These are phyloP conservation scores for Aeschynomene evenia DNA, from an alignment of 306 rosid species.

Conservation along the genomic window DNA sequence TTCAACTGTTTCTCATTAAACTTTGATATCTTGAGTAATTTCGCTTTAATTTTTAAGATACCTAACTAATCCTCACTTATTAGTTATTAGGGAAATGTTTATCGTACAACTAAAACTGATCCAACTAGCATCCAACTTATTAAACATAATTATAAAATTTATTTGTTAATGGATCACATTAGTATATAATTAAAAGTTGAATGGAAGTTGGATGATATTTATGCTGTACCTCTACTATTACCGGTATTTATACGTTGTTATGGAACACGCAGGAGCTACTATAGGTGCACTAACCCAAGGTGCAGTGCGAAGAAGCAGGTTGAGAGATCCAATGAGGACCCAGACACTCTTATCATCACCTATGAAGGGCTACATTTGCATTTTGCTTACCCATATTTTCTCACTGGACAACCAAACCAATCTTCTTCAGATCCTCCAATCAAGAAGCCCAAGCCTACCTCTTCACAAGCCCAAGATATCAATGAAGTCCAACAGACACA, in stretches of 20 bases:
- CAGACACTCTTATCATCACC: slow-evolving; percentile 72
- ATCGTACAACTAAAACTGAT: too few relatives aligned
- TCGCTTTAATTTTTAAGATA: slow-evolving; percentile 8
- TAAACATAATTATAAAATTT: too few relatives aligned
- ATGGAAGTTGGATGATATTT: too few relatives aligned
- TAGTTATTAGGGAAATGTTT: too few relatives aligned
- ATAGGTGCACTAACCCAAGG: slow-evolving; percentile 87
- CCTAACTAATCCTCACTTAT: not conserved
- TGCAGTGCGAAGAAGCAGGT: slow-evolving; percentile 94
- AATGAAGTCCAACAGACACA: slow-evolving; percentile 11
- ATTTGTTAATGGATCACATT: too few relatives aligned
- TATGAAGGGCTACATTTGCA: slow-evolving; percentile 94
- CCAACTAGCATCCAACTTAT: too few relatives aligned
- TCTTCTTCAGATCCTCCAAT: slow-evolving; percentile 32
- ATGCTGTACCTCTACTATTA: too few relatives aligned
- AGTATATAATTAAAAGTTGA: too few relatives aligned
- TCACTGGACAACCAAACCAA: slow-evolving; percentile 40
- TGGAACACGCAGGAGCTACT: slow-evolving; percentile 66
- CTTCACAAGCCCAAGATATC: slow-evolving; percentile 6
- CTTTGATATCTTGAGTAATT: slow-evolving; percentile 10
- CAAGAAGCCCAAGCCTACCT: slow-evolving; percentile 55
- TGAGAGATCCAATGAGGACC: slow-evolving; percentile 78
- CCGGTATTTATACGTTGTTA: too few relatives aligned
- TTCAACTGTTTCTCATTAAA: slow-evolving; percentile 30
- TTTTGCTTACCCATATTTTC: slow-evolving; percentile 70